Base-by-base conservation (phyloP, 1,284 basidiomycete genomes). In the Cryptococcus hybrid region DNA sequence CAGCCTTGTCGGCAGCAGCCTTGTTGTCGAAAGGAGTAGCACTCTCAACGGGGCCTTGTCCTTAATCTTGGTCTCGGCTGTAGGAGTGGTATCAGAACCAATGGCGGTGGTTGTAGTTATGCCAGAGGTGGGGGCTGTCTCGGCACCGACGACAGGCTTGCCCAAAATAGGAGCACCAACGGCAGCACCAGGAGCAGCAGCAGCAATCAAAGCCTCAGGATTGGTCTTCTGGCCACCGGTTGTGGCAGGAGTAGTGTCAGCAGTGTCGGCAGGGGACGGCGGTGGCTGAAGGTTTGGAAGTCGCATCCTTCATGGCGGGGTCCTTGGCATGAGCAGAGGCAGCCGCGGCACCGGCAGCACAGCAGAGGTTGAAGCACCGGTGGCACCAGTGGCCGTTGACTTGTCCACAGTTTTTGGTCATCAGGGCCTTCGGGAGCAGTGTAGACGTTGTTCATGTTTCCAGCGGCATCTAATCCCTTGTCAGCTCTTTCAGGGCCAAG, bases 371-470 rank as follows among this genome's bases (percentile, higher is more conserved):
- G 8, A n/a, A 55, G 54, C 37, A 3, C 34, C 54, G n/a, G 47
- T 30, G 38, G 12, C 35, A 46, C 15, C 7, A 11, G n/a, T 36
- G 5, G 13, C 44, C 13, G 52, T 47, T 18, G 47, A 48, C 47
- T 48, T 34, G 15, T 42, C 15, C 40, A 12, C 40, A 15, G 2
- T 42, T 42, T 15, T 42, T 42, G 2, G 40, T 42, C 40, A 43
- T 56, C 60, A 51, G 64, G 61, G 42, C 59, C 55, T 34, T 55
- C 58, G 45, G 73, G 73, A 9, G 73, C 72, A 18, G 66, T 70
- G 66, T 74, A 75, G 49, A 75, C 73, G 58, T 78, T 78, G 76
- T 78, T 78, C 74, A 78, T 75, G 68, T 78, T 78, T 43, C 77
- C 77, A 46, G 74, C 73, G 47, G 75, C 71, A 56, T 78, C 76